Evolutionary conservation across 2,329 filamentous ascomycete species (phyloP), one percentile per base, ranked within the genome.

Genomic region (Coniochaeta sp.): DNA sequence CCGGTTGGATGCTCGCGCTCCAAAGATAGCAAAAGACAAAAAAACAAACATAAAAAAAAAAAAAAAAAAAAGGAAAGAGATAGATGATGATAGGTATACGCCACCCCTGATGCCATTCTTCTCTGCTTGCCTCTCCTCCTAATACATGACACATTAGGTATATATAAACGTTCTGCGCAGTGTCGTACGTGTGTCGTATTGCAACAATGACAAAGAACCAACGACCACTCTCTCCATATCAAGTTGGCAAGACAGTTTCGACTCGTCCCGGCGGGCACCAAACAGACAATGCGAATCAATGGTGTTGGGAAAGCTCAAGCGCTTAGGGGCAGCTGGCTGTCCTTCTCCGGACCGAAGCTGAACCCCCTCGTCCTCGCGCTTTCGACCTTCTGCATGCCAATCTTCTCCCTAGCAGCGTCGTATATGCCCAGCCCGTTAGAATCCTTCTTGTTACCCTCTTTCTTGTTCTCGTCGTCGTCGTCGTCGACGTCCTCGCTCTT

Each of bases 311-410:
- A 28, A 16, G 17, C 55, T 62, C 58, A 69, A 38, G 68, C 68
- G 54, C 69, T 71, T 62, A 67, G 60, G 2, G 67, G 67, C 44
- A 66, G 60, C 28, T 62, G 61, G 36, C 67, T 65, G 8, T 68
- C 65, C 36, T 67, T 67, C 59, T 72, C 66, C 30, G 34, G 28
- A 58, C 71, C 71, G 42, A 74, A 71, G 6, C 65, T 62, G 19
- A 70, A 69, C 56, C 70, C 70, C 57, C 70, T 66, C 24, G 68
- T 63, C 24, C 67, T 65, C 14, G 72, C 67, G 60, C 72, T 74
- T 32, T 74, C 72, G 1, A 68, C 65, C 58, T 68, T 69, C 54
- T 67, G 67, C 16, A 71, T 62, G 22, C 70, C 70, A 28, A 72
- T 58, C 64, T 75, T 74, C 62, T 75, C 73, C 44, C 47, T 56